phyloP scores from a whole-genome alignment of 768 basidiomycete species.

The Coprinellus micaceus region DNA sequence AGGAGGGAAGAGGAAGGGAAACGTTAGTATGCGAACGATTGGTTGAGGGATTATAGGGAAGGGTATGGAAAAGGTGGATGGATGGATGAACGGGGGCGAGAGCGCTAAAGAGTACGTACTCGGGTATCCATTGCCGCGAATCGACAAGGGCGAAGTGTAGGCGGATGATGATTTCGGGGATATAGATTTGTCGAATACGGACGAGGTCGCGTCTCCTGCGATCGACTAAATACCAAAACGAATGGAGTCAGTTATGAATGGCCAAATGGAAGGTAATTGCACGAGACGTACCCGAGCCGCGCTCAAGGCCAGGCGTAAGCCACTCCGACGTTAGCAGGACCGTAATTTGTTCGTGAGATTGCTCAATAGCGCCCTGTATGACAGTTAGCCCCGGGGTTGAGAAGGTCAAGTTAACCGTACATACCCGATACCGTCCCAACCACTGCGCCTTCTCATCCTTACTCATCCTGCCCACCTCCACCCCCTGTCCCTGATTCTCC shows the following conservation, averaged over 20 bases:
- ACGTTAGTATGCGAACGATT: too few species aligned
- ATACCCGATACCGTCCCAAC: conserved; percentile 63
- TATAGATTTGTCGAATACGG: conserved; percentile 82
- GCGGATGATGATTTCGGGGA: conserved; percentile 86
- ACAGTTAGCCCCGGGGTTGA: neutral
- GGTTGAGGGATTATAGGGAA: too few species aligned
- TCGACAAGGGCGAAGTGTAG: conserved; percentile 69
- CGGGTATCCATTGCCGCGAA: conserved; percentile 60
- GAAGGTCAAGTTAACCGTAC: too few species aligned
- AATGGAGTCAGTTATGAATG: neutral
- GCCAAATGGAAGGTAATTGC: neutral
- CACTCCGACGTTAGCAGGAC: conserved; percentile 77
- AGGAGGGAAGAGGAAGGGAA: too few species aligned
- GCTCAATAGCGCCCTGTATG: conserved; percentile 55
- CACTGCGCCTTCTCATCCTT: conserved; percentile 57
- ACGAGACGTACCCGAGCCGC: conserved; percentile 31
- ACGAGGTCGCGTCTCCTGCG: conserved; percentile 62
- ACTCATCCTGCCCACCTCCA: conserved; percentile 51
- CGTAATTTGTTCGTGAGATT: conserved; percentile 59
- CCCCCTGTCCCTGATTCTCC: conserved; percentile 48
- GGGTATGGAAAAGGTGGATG: neutral
- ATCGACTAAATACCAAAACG: conserved; percentile 35
- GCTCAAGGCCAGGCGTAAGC: conserved; percentile 57
- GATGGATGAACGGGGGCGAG: neutral
- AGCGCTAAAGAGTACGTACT: conserved; percentile 41